phyloP scores from a whole-genome alignment of 345 rosid genomes.

The Hibiscus tridactylites region DNA sequence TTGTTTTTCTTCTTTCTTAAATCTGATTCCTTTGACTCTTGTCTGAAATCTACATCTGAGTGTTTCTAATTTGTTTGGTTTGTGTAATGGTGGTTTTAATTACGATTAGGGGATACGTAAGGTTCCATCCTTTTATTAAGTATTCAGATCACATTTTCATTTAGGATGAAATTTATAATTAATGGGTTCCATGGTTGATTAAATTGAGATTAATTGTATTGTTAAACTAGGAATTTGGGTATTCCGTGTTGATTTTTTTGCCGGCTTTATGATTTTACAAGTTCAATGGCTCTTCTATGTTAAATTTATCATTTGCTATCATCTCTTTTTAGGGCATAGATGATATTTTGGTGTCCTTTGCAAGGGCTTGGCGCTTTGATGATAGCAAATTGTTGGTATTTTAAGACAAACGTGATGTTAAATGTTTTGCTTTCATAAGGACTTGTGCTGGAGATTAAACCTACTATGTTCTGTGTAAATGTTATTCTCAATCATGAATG shows the following conservation, averaged over 20 bases:
- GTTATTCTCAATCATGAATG: neutral
- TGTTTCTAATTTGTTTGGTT: neutral
- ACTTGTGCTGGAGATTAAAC: neutral
- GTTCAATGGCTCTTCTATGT: neutral
- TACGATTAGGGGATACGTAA: too few relatives aligned
- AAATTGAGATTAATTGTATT: neutral
- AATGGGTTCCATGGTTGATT: neutral
- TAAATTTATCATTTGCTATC: neutral
- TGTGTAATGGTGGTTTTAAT: too few relatives aligned
- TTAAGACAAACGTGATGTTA: neutral
- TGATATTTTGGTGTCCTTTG: constrained; percentile 8
- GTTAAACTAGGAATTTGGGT: neutral
- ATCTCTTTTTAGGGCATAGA: neutral
- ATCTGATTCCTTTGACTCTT: constrained; percentile 8
- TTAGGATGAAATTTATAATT: neutral
- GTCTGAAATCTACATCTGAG: constrained; percentile 20
- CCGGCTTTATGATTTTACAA: neutral
- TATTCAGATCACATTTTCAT: neutral
- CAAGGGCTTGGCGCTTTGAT: neutral
- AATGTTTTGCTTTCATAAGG: neutral
- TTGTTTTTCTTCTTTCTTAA: constrained; percentile 10
- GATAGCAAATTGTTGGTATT: neutral
- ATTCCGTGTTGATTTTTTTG: neutral
- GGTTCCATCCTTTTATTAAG: neutral
- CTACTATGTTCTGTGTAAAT: neutral